Conservation (phyloP, 805 yeast species). For the Hanseniaspora lachancei region DNA sequence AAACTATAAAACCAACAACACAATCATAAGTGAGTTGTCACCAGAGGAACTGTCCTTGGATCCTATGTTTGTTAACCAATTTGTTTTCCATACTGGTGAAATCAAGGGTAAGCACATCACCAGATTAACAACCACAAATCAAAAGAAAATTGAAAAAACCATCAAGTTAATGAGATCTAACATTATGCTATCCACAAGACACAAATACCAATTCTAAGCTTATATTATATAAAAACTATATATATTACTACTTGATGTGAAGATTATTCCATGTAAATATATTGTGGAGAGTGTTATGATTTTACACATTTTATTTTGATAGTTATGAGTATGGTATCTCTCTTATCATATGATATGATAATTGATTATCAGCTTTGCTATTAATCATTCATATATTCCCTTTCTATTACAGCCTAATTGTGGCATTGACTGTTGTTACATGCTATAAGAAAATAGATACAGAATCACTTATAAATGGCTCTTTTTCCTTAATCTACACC, state of each 20-base stretch:
- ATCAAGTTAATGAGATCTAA: neutral
- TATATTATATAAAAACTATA: neutral
- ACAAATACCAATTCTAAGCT: neutral
- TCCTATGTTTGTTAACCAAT: neutral
- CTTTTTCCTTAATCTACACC: too few species aligned
- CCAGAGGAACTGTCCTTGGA: neutral
- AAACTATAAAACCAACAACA: neutral
- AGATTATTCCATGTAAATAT: neutral
- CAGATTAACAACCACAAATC: neutral
- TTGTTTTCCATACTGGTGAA: slow-evolving; percentile 9
- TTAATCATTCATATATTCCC: too few species aligned
- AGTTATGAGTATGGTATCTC: too few species aligned
- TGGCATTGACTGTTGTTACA: too few species aligned
- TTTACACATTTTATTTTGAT: too few species aligned
- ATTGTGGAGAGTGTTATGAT: neutral
- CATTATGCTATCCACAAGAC: slow-evolving; percentile 7
- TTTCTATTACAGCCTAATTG: too few species aligned
- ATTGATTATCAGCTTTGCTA: too few species aligned
- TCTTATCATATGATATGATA: too few species aligned
- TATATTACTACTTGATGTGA: neutral
- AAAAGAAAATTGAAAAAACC: neutral
- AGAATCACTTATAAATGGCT: too few species aligned
- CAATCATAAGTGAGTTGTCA: neutral
- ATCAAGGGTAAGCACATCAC: slow-evolving; percentile 4
- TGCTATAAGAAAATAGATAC: too few species aligned